Conservation (phyloP, 108 stramenopile genomes). For the Skeletonema potamos region DNA sequence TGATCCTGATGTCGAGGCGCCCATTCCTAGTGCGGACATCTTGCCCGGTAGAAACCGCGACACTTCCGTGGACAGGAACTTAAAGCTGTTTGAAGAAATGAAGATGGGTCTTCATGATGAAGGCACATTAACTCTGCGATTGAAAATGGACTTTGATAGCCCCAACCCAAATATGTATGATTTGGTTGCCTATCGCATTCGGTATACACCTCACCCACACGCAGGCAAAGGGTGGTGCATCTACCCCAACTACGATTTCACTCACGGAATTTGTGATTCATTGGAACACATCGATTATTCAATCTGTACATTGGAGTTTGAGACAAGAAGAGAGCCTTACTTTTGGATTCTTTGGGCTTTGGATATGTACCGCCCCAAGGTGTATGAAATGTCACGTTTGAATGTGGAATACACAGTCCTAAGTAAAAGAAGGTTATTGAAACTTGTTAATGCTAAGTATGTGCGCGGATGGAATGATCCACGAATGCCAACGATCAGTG, state of each 20-base stretch:
- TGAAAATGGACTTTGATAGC: conserved; percentile 97
- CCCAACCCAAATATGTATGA: conserved; percentile 97
- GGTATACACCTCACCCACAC: conserved; percentile 94
- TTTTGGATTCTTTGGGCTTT: conserved; percentile 98
- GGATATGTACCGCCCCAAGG: conserved; percentile 94
- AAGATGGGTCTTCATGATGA: conserved; percentile 88
- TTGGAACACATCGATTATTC: conserved; percentile 98
- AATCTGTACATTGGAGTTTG: conserved; percentile 99
- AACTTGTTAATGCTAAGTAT: conserved; percentile 77
- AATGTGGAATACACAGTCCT: conserved; percentile 95
- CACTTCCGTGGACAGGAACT: conserved; percentile 86
- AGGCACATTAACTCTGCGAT: conserved; percentile 90
- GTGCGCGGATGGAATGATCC: conserved; percentile 99
- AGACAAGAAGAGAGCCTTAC: conserved; percentile 96
- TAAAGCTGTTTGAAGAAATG: conserved; percentile 94
- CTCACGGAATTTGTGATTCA: conserved; percentile 97
- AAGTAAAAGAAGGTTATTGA: conserved; percentile 94
- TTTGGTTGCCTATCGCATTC: conserved; percentile 95
- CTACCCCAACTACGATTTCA: conserved; percentile 98
- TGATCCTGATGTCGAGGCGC: conserved; percentile 77
- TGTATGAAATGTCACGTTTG: conserved; percentile 90
- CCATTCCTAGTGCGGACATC: conserved; percentile 66
- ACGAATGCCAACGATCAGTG: conserved; percentile 97
- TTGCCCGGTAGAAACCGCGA: conserved; percentile 90
- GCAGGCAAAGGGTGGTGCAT: conserved; percentile 97